Base-by-base conservation (phyloP, 2,329 filamentous ascomycete genomes). In the Diaporthe destruens region DNA sequence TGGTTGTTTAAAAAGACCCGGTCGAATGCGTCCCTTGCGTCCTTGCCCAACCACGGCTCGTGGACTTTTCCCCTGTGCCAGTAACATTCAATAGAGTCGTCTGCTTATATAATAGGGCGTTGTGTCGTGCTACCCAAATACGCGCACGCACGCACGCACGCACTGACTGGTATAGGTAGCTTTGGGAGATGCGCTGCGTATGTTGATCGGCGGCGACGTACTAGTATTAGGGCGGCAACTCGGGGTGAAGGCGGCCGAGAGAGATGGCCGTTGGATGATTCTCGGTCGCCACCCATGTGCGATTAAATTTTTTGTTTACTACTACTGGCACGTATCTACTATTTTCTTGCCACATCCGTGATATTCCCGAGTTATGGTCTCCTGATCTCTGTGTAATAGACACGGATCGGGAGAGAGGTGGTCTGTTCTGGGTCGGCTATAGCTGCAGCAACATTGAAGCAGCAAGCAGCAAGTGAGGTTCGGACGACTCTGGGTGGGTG, bases 1-100 rank as follows among this genome's bases (percentile, higher is more conserved):
- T 39, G 29, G 29, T 42, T 39, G 6, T 11, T 42, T 1, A 20
- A 59, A 59, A 55, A 42, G 14, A 55, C 6, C 56, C 34, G 20
- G n/a, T n/a, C 34, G 56, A 59, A 39, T 20, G 14, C 36, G 55
- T 59, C 56, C 56, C 56, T 59, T 59, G 56, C 56, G 56, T 42
- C 56, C 14, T 36, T 32, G 20, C 3, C 54, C 32, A 23, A 23
- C 32, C 47, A n/a, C n/a, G 47, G 11, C 54, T n/a, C 54, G 36
- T 36, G 2, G 9, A 49, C 11, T 3, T 8, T 11, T 36, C 56
- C 56, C 56, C 23, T 9, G n/a, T 23, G 8, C n/a, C n/a, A n/a
- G n/a, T n/a, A n/a, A n/a, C n/a, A n/a, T n/a, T n/a, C n/a, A n/a
- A n/a, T n/a, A n/a, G n/a, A n/a, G 23, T 29, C n/a, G 18, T 42